Evolutionary conservation across 163 green algal genomes (phyloP).

Genomic region (Scenedesmus sp.): DNA sequence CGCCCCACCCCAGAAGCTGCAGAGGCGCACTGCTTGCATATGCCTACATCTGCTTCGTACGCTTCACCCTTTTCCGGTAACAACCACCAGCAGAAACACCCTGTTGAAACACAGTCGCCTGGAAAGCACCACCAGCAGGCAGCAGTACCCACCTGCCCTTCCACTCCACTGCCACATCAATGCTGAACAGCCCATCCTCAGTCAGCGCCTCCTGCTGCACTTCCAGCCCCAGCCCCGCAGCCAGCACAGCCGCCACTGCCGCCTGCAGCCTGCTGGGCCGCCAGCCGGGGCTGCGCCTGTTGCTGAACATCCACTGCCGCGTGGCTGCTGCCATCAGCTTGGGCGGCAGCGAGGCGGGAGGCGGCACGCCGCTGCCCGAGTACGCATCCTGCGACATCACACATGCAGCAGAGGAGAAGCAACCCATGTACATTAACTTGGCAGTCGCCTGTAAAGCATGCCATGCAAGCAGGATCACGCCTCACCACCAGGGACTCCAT

Average conservation of each 20-base stretch:
- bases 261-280: constrained; percentile 5
- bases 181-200: constrained; percentile 59
- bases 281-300: constrained; percentile 20
- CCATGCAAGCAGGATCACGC: too few species aligned
- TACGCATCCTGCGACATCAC: neutral
- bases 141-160: constrained; percentile 39
- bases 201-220: constrained; percentile 54
- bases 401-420: too few species aligned
- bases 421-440: too few species aligned
- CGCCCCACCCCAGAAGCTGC: too few species aligned
- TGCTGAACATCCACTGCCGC: constrained; percentile 45
- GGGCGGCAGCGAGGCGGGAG: constrained; percentile 8
- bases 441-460: too few species aligned
- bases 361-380: neutral
- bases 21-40: too few species aligned
- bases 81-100: neutral
- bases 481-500: too few species aligned
- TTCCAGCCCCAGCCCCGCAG: constrained; percentile 1
- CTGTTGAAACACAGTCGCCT: too few species aligned
- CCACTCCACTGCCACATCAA: constrained; percentile 58
- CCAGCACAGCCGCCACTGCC: neutral
- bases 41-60: too few species aligned
- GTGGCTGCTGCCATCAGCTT: constrained; percentile 15
- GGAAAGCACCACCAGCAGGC: neutral
- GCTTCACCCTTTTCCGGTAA: neutral